Conservation (phyloP, 139 green algal species). For the Chlamydomonas schloesseri region DNA sequence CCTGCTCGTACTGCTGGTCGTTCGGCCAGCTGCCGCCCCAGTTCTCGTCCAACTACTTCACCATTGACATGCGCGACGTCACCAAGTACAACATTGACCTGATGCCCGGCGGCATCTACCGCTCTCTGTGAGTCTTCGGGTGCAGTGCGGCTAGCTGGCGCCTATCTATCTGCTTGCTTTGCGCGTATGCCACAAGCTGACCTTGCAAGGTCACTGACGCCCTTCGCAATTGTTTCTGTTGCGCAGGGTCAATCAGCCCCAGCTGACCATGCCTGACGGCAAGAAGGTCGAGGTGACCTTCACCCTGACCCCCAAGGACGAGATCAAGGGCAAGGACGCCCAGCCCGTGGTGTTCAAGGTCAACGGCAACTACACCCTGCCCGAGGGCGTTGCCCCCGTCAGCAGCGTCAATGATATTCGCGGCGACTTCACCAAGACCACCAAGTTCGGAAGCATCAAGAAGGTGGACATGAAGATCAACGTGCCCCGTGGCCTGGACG, state of each 20-base stretch:
- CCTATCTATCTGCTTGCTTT: not conserved
- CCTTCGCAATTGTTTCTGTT: too few species aligned
- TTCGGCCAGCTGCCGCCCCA: slow-evolving; percentile 36
- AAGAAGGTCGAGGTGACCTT: not conserved
- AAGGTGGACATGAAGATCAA: slow-evolving; percentile 33
- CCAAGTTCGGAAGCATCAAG: slow-evolving; percentile 3
- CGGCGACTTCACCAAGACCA: not conserved
- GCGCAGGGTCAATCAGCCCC: slow-evolving; percentile 23
- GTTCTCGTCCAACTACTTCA: slow-evolving; percentile 15
- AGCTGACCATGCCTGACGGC: too few species aligned
- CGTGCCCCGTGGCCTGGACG: slow-evolving; percentile 36
- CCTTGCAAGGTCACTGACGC: too few species aligned
- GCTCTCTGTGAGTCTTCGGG: not conserved
- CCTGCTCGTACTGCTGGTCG: slow-evolving; percentile 40
- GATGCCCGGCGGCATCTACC: slow-evolving; percentile 18
- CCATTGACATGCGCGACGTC: slow-evolving; percentile 26
- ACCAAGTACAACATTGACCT: slow-evolving; percentile 34
- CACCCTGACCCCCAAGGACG: not conserved
- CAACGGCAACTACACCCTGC: not conserved
- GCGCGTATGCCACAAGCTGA: too few species aligned
- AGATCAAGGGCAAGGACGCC: not conserved
- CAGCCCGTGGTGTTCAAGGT: not conserved
- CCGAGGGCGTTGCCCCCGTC: not conserved
- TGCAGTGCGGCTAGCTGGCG: not conserved
- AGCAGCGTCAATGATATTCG: too few species aligned